Base-by-base conservation (phyloP, 352 stramenopile species). In the Globisporangium lucens region DNA sequence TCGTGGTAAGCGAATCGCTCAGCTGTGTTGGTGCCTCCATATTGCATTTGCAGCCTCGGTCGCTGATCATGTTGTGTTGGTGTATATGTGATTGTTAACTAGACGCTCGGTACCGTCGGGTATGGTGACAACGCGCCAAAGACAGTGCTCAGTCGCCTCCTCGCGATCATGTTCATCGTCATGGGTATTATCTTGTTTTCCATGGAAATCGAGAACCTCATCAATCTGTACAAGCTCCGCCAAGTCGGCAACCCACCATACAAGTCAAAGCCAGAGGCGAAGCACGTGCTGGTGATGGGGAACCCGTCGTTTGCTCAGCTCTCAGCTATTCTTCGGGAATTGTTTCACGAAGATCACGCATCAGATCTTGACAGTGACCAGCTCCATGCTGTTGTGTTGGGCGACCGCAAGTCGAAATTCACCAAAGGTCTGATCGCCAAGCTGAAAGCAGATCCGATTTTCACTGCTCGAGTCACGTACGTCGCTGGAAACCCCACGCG, bases 111-210 rank as follows among this genome's bases (percentile, higher is more conserved):
- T 33, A 97, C 89, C 0, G 89, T 97, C 43, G 89, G 89, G 0
- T 97, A 96, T 58, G 89, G 89, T 20, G 89, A 97, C 73, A 94
- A 95, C 51, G 58, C 85, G 0, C 88, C 89, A 29, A 83, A 93
- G 68, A 94, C 86, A 10, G 89, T 94, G 20, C 77, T 90, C n/a
- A 92, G 85, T 29, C 78, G 89, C 2, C 73, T 95, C 41, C 78
- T 96, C 35, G 85, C 82, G 12, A 95, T 97, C 72, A 88, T 93
- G 74, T 95, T 97, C 65, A 95, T 97, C 65, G 77, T 94, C 59
- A 90, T 94, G 72, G 87, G 87, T 47, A 80, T 97, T 56, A 87
- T 96, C 61, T 67, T 96, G 58, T 94, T 97, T 46, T 94, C 88
- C 0, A 91, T 93, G 77, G 87, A 97, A 74, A 94, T 94, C 46